phyloP scores from a whole-genome alignment of 208 protist genomes.

The Wallacemonas sp. region DNA sequence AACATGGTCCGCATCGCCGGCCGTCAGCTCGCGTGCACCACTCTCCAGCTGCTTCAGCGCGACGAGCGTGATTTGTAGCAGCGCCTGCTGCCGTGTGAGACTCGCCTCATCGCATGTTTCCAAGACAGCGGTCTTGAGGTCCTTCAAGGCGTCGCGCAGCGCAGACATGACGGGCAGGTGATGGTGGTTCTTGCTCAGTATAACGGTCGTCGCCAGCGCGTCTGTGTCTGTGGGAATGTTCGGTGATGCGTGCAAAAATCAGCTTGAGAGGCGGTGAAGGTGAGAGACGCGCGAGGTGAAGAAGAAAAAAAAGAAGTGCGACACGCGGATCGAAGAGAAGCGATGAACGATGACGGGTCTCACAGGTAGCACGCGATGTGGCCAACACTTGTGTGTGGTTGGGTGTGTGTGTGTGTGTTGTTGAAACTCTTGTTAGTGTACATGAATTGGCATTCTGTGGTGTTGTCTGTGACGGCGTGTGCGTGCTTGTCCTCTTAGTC shows the following conservation, averaged over 20 bases:
- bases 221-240: no score
- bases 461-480: background rate
- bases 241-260: background rate
- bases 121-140: background rate
- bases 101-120: slow-evolving; percentile 9
- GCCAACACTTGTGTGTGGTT: no score
- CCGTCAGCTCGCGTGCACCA: slow-evolving; percentile 8
- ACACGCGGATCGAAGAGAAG: background rate
- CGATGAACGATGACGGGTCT: no score
- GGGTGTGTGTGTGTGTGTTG: background rate
- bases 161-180: background rate
- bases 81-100: slow-evolving; percentile 17
- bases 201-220: no score
- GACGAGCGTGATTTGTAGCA: slow-evolving; percentile 35
- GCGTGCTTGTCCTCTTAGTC: background rate
- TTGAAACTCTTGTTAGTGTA: background rate
- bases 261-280: no score
- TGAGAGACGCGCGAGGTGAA: slow-evolving; percentile 9
- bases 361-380: no score
- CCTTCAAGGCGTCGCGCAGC: background rate
- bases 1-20: background rate
- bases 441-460: background rate
- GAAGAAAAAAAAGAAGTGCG: background rate
- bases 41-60: slow-evolving; percentile 48
- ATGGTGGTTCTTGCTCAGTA: no score